Evolutionary conservation across 2,329 filamentous ascomycete genomes (phyloP), one percentile per base, ranked within the genome.

Genomic region (Stemphylium lycopersici): DNA sequence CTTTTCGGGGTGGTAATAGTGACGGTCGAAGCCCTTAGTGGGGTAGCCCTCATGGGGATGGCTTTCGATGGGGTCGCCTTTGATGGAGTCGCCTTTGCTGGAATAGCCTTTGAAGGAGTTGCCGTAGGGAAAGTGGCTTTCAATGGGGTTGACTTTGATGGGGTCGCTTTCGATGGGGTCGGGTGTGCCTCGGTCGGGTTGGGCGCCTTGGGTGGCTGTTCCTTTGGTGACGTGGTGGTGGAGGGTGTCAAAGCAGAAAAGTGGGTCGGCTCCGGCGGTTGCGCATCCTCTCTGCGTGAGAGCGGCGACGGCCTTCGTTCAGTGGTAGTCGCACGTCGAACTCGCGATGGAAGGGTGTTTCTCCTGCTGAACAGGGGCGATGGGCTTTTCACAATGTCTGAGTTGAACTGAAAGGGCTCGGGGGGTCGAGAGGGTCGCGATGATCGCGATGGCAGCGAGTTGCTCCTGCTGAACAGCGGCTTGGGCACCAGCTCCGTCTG

Each of bases 391-490:
- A 48, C 45, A 37, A 65, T 51, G 39, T 66, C 59, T 31, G 62
- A 54, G 54, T 37, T 36, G 24, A 66, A 63, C 39, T 59, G 61
- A 24, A 67, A 52, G 4, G 57, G 40, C 29, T 58, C 55, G 13
- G 65, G 55, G 15, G 60, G 61, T 13, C 42, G 18, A 2, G 16
- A n/a, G 12, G 42, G 42, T 13, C 42, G 42, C 31, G 29, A 15
- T 22, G 42, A 34, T 47, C 47, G 39, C 15, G 66, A 59, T 13
- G 62, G 63, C 12, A 59, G 40, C 12, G 57, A 53, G 40, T 46
- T 64, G 38, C 53, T 53, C 33, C 55, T 64, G 58, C 60, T 67
- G 62, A 69, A 72, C 3, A 72, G 59, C 12, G 70, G 69, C 24
- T 54, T 56, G 10, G 70, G 70, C 3, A 67, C 43, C 11, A 70